Evolutionary conservation across 805 yeast species (phyloP).

Genomic region (Saturnispora zaruensis): DNA sequence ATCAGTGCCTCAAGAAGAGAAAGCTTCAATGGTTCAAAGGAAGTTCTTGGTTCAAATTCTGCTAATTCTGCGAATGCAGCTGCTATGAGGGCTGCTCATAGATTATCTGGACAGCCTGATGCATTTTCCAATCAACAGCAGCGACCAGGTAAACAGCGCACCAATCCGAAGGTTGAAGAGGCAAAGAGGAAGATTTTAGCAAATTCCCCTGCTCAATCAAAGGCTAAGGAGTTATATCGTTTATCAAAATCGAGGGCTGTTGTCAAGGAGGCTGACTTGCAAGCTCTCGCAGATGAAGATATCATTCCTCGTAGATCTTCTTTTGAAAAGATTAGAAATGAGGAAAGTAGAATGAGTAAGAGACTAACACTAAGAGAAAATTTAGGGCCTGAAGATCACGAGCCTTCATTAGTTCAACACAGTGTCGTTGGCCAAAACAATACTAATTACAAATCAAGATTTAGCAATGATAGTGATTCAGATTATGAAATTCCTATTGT

Average conservation of each 20-base stretch:
- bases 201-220: slow-evolving; percentile 21
- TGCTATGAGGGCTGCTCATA: slow-evolving; percentile 28
- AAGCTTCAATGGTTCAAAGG: not conserved
- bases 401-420: not conserved
- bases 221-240: slow-evolving; percentile 49
- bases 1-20: not conserved
- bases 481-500: slow-evolving; percentile 34
- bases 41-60: not conserved
- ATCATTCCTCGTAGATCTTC: slow-evolving; percentile 38
- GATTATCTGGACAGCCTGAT: slow-evolving; percentile 15
- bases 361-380: slow-evolving; percentile 23
- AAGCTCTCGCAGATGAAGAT: slow-evolving; percentile 8
- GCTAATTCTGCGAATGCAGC: slow-evolving; percentile 15
- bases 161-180: slow-evolving; percentile 13
- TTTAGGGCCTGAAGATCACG: not conserved
- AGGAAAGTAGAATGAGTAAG: slow-evolving; percentile 25
- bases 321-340: slow-evolving; percentile 37
- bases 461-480: slow-evolving; percentile 52
- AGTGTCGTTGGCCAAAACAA: slow-evolving; percentile 20
- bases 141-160: slow-evolving; percentile 6
- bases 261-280: slow-evolving; percentile 9
- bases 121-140: slow-evolving; percentile 1
- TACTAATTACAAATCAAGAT: slow-evolving; percentile 41
- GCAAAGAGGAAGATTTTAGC: slow-evolving; percentile 12
- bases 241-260: slow-evolving; percentile 31